Evolutionary conservation across 2,329 filamentous ascomycete species (phyloP).

Genomic region (Claviceps arundinis): DNA sequence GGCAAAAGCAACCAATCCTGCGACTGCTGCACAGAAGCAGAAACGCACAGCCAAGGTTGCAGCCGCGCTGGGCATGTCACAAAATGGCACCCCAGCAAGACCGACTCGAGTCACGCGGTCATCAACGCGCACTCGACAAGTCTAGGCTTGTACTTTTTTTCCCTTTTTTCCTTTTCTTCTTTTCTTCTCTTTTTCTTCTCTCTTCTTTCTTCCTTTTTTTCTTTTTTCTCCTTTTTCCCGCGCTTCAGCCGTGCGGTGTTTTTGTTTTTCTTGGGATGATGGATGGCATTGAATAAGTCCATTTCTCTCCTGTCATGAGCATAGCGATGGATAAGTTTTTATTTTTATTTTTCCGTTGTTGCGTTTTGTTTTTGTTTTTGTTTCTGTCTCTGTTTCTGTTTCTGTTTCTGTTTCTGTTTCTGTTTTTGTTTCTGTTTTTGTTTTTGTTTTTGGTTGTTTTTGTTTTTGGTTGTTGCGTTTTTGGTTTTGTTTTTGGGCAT

Average conservation of each 20-base stretch:
- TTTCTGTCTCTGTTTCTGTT: no score
- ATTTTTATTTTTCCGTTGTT: neutral
- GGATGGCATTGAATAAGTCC: neutral
- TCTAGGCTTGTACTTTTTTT: neutral
- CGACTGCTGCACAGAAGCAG: conserved; percentile 12
- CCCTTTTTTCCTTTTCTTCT: neutral
- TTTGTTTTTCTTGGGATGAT: neutral
- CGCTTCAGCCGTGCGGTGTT: neutral
- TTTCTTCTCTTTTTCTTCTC: neutral
- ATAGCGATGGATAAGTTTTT: neutral
- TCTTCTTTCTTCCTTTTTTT: neutral
- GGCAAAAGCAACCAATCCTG: conserved; percentile 15
- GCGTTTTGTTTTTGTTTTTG: neutral
- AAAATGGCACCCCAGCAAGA: conserved; percentile 22
- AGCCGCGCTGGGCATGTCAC: conserved; percentile 19
- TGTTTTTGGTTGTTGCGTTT: no score
- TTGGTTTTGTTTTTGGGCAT: no score
- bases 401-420: neutral
- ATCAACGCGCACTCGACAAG: conserved; percentile 5
- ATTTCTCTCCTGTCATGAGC: neutral
- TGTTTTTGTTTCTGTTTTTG: neutral
- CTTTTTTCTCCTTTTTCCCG: neutral
- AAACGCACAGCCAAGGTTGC: conserved; percentile 17
- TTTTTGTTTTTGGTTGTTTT: neutral
- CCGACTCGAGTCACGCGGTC: conserved; percentile 19